These are phyloP conservation scores for Plectosphaerella plurivora DNA, from an alignment of 2,329 filamentous ascomycete species.

Conservation along the genomic window DNA sequence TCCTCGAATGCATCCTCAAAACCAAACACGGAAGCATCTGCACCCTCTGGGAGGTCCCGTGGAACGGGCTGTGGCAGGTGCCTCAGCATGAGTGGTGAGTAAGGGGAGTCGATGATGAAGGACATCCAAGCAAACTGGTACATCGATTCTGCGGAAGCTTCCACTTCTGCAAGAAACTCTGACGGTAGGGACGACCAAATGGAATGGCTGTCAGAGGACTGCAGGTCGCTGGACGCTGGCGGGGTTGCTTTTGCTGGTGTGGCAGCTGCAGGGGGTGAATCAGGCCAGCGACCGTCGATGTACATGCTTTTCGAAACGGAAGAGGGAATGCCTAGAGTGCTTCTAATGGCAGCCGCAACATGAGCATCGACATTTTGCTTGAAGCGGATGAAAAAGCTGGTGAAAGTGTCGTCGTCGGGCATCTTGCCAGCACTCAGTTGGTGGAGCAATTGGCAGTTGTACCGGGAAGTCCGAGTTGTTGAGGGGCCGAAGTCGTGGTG, in stretches of 20 bases:
- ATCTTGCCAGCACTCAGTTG: slow-evolving; percentile 1
- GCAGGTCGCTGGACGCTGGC: neutral
- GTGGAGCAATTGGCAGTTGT: neutral
- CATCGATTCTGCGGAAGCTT: slow-evolving; percentile 10
- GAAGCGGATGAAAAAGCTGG: slow-evolving; percentile 34
- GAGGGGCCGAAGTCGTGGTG: neutral
- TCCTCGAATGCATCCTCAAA: slow-evolving; percentile 57
- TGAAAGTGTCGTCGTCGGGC: slow-evolving; percentile 8
- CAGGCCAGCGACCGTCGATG: slow-evolving; percentile 5
- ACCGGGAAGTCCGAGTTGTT: neutral
- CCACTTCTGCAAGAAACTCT: slow-evolving; percentile 7
- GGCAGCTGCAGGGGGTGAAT: neutral
- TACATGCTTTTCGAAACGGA: slow-evolving; percentile 20
- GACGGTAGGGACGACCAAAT: slow-evolving; percentile 7
- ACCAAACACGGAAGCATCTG: slow-evolving; percentile 36
- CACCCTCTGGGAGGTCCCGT: slow-evolving; percentile 31
- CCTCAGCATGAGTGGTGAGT: slow-evolving; percentile 40
- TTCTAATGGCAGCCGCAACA: slow-evolving; percentile 22
- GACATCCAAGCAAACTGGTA: slow-evolving; percentile 19
- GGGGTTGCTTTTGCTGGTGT: no score
- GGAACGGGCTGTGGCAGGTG: slow-evolving; percentile 43
- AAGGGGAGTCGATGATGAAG: slow-evolving; percentile 34
- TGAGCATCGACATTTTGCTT: slow-evolving; percentile 34
- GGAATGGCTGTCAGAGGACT: slow-evolving; percentile 1
- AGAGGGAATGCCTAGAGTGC: slow-evolving; percentile 18